These are phyloP conservation scores for Xylariaceae sp. DNA, from an alignment of 2,329 filamentous ascomycete species.

Conservation along the genomic window DNA sequence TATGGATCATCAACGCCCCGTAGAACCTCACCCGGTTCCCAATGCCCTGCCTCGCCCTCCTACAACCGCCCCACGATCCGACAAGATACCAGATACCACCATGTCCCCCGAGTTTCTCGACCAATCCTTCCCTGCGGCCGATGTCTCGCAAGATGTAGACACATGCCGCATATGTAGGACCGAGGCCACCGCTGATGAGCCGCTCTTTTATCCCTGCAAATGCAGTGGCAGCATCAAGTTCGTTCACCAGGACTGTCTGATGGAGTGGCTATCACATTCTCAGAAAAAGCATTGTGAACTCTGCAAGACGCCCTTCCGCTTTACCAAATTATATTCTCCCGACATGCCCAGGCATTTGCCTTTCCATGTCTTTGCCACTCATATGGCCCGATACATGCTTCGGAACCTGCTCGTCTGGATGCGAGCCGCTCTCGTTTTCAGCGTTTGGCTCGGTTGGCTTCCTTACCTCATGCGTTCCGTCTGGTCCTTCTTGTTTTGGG, in stretches of 20 bases:
- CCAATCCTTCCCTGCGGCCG: too few relatives aligned
- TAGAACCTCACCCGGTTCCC: too few relatives aligned
- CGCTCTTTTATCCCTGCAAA: constrained; percentile 96
- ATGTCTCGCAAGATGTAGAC: constrained; percentile 39
- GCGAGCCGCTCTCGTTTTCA: constrained; percentile 70
- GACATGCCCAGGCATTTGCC: constrained; percentile 88
- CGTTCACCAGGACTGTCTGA: constrained; percentile 95
- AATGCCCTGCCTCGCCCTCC: background rate
- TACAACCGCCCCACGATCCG: background rate
- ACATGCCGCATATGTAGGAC: constrained; percentile 97
- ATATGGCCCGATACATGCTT: constrained; percentile 69
- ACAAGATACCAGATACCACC: background rate
- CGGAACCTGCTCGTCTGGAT: constrained; percentile 73
- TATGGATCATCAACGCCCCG: constrained; percentile 2
- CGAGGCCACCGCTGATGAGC: constrained; percentile 76
- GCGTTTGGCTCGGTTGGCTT: constrained; percentile 84
- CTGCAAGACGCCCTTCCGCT: constrained; percentile 96
- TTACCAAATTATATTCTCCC: constrained; percentile 94
- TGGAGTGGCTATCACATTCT: constrained; percentile 98
- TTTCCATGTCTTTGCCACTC: constrained; percentile 71
- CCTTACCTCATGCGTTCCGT: constrained; percentile 88
- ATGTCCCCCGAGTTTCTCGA: background rate
- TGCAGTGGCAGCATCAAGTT: constrained; percentile 98
- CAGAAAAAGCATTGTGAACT: constrained; percentile 99
- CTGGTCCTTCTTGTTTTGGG: constrained; percentile 93